These are phyloP conservation scores for Hemisphaericaspora xylanilytica DNA, from an alignment of 1,139 yeast genomes.

Conservation along the genomic window DNA sequence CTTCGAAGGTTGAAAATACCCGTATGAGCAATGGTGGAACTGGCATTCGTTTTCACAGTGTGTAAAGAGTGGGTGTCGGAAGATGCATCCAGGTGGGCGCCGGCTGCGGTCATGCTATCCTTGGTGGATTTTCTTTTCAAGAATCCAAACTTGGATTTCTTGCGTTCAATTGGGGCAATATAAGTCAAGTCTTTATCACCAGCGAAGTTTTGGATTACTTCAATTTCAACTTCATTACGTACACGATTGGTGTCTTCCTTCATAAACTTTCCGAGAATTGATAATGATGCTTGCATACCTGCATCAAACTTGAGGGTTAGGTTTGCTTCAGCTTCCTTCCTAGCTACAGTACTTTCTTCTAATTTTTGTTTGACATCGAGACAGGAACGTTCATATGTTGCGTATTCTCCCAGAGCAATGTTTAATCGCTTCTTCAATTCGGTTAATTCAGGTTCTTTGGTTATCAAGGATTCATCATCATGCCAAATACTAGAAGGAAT, in stretches of 20 bases:
- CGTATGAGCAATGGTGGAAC: slow-evolving; percentile 24
- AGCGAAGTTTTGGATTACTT: slow-evolving; percentile 83
- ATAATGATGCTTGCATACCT: slow-evolving; percentile 53
- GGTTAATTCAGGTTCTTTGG: slow-evolving; percentile 61
- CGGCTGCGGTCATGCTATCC: slow-evolving; percentile 10
- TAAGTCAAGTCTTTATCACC: slow-evolving; percentile 68
- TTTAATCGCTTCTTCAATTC: slow-evolving; percentile 62
- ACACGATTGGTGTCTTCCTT: slow-evolving; percentile 73
- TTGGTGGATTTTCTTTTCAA: slow-evolving; percentile 27
- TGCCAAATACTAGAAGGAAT: slow-evolving; percentile 96
- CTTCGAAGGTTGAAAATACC: slow-evolving; percentile 41
- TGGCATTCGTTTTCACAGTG: slow-evolving; percentile 30
- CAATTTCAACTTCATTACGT: slow-evolving; percentile 80
- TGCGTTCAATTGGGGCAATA: slow-evolving; percentile 41
- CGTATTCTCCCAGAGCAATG: slow-evolving; percentile 45
- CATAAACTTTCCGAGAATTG: slow-evolving; percentile 60
- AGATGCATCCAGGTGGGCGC: slow-evolving; percentile 9
- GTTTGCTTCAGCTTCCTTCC: slow-evolving; percentile 30
- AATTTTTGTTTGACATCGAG: slow-evolving; percentile 48
- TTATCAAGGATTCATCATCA: slow-evolving; percentile 80
- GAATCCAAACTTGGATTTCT: slow-evolving; percentile 56
- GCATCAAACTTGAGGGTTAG: slow-evolving; percentile 53
- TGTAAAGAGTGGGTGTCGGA: slow-evolving; percentile 31
- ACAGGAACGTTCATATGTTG: slow-evolving; percentile 43
- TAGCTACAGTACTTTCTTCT: slow-evolving; percentile 44